Conservation (phyloP, 1,284 basidiomycete species). For the Blastosporella zonata region DNA sequence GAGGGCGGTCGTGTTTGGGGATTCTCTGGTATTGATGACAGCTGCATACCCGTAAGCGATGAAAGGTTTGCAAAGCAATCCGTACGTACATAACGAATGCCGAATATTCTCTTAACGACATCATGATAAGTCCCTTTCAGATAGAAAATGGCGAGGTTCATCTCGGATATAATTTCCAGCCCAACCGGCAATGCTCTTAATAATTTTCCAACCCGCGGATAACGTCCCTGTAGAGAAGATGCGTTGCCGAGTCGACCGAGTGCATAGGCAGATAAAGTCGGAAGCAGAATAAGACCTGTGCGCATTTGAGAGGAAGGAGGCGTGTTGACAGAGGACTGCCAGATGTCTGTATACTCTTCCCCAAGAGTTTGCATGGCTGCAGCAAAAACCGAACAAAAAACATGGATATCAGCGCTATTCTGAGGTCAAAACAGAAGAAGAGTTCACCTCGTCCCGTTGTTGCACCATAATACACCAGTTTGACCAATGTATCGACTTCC, state of each 20-base stretch:
- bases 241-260: conserved; percentile 50
- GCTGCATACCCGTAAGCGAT: conserved; percentile 37
- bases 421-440: conserved; percentile 16
- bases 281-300: conserved; percentile 60
- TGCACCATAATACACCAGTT: conserved; percentile 72
- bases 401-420: conserved; percentile 7
- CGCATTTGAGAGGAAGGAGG: conserved; percentile 49
- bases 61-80: conserved; percentile 3
- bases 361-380: conserved; percentile 80
- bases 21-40: conserved; percentile 69
- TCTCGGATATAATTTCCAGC: conserved; percentile 59
- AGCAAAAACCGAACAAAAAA: no score
- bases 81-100: conserved; percentile 67
- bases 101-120: conserved; percentile 66
- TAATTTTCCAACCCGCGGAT: conserved; percentile 35
- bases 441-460: conserved; percentile 70
- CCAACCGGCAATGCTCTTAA: conserved; percentile 44
- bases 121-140: conserved; percentile 79
- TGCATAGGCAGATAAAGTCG: conserved; percentile 60
- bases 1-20: conserved; percentile 75
- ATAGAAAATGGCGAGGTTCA: conserved; percentile 84
- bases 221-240: conserved; percentile 28
- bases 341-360: conserved; percentile 89
- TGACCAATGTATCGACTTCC: conserved; percentile 72
- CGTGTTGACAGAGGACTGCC: conserved; percentile 51